A percentile compares a stretch with the other conserved stretches of the same genome.
phyloP scores from a whole-genome alignment of 306 rosid genomes.

The Cucumis sativus region Cucumber_9930_V3 NC_026659.2:26252501-26253000 shows the following conservation, averaged over 20 bases:
- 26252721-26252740: constrained; percentile 51
- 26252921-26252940: background rate
- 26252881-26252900: background rate
- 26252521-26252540: background rate
- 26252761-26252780: constrained; percentile 52
- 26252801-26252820: constrained; percentile 16
- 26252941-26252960: constrained; percentile 33
- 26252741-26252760: constrained; percentile 58
- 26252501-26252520: background rate
- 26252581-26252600: constrained; percentile 3
- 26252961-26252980: constrained; percentile 38
- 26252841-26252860: constrained; percentile 35
- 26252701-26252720: constrained; percentile 59
- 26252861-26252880: background rate
- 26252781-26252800: constrained; percentile 47
- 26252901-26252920: background rate
- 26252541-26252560: background rate
- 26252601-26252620: constrained; percentile 10
- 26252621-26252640: constrained; percentile 54
- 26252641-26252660: constrained; percentile 83
- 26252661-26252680: constrained; percentile 80
- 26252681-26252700: constrained; percentile 85
- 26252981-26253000: constrained; percentile 29
- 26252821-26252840: constrained; percentile 44
- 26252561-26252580: background rate